Evolutionary conservation across 306 rosid genomes (phyloP).

Genomic region (Canavalia ensiformis): DNA sequence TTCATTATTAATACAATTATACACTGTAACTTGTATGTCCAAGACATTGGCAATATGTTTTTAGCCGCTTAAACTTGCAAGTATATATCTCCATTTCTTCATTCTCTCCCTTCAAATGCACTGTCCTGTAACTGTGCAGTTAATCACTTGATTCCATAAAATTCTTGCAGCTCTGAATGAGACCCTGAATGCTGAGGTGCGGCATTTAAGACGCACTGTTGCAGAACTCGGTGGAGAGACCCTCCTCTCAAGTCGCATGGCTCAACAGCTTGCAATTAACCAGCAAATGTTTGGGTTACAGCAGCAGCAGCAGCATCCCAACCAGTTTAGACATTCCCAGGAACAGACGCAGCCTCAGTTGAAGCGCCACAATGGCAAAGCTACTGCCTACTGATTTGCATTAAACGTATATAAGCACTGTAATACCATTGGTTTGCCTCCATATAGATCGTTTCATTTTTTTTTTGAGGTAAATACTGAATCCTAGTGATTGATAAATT

Average conservation of each 20-base stretch:
- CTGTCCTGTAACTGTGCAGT: constrained; percentile 17
- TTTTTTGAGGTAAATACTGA: no score
- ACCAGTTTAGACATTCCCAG: constrained; percentile 55
- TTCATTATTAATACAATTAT: not conserved
- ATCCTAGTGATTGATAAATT: no score
- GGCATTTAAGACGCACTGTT: constrained; percentile 66
- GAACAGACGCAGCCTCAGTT: constrained; percentile 50
- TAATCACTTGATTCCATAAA: constrained; percentile 16
- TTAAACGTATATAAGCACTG: constrained; percentile 32
- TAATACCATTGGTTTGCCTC: constrained; percentile 42
- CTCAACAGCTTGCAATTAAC: constrained; percentile 66
- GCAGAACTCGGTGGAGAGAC: constrained; percentile 70
- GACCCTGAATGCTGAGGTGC: constrained; percentile 78
- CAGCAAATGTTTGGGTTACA: constrained; percentile 68
- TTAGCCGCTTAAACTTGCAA: constrained; percentile 28
- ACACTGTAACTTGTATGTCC: constrained; percentile 5
- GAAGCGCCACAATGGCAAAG: constrained; percentile 56
- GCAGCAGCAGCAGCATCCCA: constrained; percentile 53
- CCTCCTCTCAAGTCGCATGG: constrained; percentile 60
- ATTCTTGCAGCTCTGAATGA: constrained; percentile 75
- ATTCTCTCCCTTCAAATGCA: not conserved
- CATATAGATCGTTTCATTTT: no score
- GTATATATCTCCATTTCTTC: not conserved
- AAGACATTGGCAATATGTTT: not conserved
- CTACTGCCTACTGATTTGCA: constrained; percentile 49